Evolutionary conservation across 2,329 filamentous ascomycete genomes (phyloP).

Genomic region (Septoria petroselini): DNA sequence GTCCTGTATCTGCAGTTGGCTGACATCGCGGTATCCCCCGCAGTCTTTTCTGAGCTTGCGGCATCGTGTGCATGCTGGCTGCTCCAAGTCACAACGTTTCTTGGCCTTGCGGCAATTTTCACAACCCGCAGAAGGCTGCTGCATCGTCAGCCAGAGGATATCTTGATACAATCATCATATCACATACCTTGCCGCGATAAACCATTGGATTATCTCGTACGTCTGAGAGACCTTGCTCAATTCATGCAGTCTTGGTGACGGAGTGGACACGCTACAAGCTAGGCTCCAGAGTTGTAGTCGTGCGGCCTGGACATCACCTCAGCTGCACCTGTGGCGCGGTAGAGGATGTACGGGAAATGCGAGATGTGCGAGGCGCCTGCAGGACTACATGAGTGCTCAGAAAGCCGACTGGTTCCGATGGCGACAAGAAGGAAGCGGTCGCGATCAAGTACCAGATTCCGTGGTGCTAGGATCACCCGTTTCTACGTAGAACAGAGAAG

Average conservation of each 20-base stretch:
- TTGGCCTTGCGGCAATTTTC: slow-evolving; percentile 37
- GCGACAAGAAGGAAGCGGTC: too few relatives aligned
- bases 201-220: slow-evolving; percentile 26
- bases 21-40: slow-evolving; percentile 36
- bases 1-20: slow-evolving; percentile 36
- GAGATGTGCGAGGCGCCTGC: background rate
- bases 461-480: too few relatives aligned
- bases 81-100: slow-evolving; percentile 36
- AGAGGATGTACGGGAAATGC: background rate
- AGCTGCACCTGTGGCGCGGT: background rate
- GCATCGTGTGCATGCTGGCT: slow-evolving; percentile 35
- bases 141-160: background rate
- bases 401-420: too few relatives aligned
- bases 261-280: background rate
- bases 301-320: slow-evolving; percentile 9
- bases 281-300: background rate
- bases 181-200: slow-evolving; percentile 32
- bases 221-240: background rate
- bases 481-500: too few relatives aligned
- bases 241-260: background rate
- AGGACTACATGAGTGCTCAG: background rate
- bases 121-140: slow-evolving; percentile 34
- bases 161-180: background rate
- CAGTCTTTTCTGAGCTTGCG: slow-evolving; percentile 35
- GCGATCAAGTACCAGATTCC: too few relatives aligned